Evolutionary conservation across 2,329 filamentous ascomycete genomes (phyloP).

Genomic region (Fusarium dimerum): DNA sequence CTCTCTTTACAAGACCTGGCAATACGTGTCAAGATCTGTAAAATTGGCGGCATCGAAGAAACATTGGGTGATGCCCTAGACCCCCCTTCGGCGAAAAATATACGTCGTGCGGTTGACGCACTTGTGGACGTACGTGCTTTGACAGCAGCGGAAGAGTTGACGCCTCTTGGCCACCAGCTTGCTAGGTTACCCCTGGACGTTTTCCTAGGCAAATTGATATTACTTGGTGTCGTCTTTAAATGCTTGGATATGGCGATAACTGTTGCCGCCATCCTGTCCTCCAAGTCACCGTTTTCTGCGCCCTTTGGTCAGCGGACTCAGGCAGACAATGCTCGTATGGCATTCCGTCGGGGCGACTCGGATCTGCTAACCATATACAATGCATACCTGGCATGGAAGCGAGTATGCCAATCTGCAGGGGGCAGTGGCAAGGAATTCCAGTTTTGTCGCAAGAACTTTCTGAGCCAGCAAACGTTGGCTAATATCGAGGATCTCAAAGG

Average conservation of each 20-base stretch:
- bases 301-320: slow-evolving; percentile 82
- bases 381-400: slow-evolving; percentile 87
- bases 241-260: slow-evolving; percentile 92
- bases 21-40: slow-evolving; percentile 96
- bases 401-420: slow-evolving; percentile 68
- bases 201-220: slow-evolving; percentile 89
- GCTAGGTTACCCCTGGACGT: slow-evolving; percentile 90
- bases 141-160: slow-evolving; percentile 79
- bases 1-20: slow-evolving; percentile 92
- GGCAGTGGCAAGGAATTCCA: slow-evolving; percentile 72
- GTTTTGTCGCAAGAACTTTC: slow-evolving; percentile 93
- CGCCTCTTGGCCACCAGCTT: slow-evolving; percentile 81
- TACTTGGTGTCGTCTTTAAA: slow-evolving; percentile 83
- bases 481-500: slow-evolving; percentile 97
- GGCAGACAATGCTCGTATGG: slow-evolving; percentile 75
- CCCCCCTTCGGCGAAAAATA: slow-evolving; percentile 87
- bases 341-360: slow-evolving; percentile 84
- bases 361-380: slow-evolving; percentile 93
- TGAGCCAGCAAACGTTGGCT: slow-evolving; percentile 82
- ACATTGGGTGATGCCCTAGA: slow-evolving; percentile 87
- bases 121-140: slow-evolving; percentile 91
- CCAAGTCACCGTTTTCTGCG: slow-evolving; percentile 89
- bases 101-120: slow-evolving; percentile 87
- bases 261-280: slow-evolving; percentile 88
- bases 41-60: slow-evolving; percentile 88